These are phyloP conservation scores for Hortiboletus flavorubellus DNA, from an alignment of 768 basidiomycete genomes.

Conservation along the genomic window DNA sequence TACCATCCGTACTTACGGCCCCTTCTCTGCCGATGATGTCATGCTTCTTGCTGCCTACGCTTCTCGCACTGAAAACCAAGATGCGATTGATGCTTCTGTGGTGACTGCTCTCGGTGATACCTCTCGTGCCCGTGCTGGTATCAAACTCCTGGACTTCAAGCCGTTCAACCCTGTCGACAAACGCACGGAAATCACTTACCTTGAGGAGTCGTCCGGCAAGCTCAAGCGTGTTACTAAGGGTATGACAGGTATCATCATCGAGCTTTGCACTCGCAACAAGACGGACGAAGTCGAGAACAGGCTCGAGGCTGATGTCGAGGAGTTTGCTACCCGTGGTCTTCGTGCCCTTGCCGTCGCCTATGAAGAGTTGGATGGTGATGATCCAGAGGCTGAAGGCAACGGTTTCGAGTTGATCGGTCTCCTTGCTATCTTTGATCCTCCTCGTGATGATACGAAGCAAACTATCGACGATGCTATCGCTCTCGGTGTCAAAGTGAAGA, in stretches of 20 bases:
- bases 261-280: constrained; percentile 97
- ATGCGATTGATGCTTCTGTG: constrained; percentile 91
- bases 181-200: constrained; percentile 98
- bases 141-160: constrained; percentile 98
- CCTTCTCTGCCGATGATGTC: constrained; percentile 86
- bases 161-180: constrained; percentile 99
- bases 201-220: constrained; percentile 89
- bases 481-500: constrained; percentile 98
- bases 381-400: constrained; percentile 84
- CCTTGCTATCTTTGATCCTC: constrained; percentile 96
- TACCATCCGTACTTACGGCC: constrained; percentile 88
- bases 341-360: constrained; percentile 93
- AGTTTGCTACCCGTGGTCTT: constrained; percentile 93
- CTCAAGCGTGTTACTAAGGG: constrained; percentile 99
- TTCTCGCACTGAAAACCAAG: constrained; percentile 98
- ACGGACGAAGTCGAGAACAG: constrained; percentile 86
- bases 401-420: constrained; percentile 98
- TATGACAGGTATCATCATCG: constrained; percentile 99
- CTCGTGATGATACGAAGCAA: constrained; percentile 97
- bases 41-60: constrained; percentile 94
- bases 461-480: constrained; percentile 96
- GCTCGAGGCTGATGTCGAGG: constrained; percentile 94
- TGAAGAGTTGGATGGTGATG: constrained; percentile 86
- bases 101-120: constrained; percentile 75
- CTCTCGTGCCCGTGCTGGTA: constrained; percentile 77